A percentile compares a stretch with the other conserved stretches of the same genome.
These are phyloP conservation scores for Corymbia maculata DNA, from an alignment of 345 rosid genomes.

Conservation along the genomic window DNA sequence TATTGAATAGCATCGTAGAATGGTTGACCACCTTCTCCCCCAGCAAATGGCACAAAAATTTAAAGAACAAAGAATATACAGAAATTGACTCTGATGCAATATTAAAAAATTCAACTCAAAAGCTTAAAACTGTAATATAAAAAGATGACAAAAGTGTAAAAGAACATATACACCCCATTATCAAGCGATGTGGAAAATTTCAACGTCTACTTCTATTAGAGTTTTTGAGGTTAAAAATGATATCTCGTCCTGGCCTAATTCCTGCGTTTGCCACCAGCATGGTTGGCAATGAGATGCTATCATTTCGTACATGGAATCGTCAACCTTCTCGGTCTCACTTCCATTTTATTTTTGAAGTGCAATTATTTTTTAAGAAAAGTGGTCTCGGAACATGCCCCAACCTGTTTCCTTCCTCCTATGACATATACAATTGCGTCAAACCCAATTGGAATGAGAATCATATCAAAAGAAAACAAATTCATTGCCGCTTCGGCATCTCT, in stretches of 20 bases:
- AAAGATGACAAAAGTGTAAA: background rate
- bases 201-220: background rate
- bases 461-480: background rate
- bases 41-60: background rate
- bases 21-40: background rate
- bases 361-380: background rate
- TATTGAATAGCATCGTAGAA: background rate
- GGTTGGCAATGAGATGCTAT: background rate
- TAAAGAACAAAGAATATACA: background rate
- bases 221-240: background rate
- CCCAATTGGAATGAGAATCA: background rate
- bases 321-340: background rate
- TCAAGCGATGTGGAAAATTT: background rate
- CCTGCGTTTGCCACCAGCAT: background rate
- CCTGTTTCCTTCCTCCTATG: background rate
- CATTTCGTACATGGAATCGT: background rate
- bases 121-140: accelerated
- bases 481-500: background rate
- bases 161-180: background rate
- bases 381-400: background rate
- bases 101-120: too few relatives aligned
- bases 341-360: background rate
- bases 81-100: background rate
- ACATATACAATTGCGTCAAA: background rate
- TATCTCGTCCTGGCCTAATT: background rate